phyloP scores from a whole-genome alignment of 768 basidiomycete genomes.

The Cyclocybe cylindracea region DNA sequence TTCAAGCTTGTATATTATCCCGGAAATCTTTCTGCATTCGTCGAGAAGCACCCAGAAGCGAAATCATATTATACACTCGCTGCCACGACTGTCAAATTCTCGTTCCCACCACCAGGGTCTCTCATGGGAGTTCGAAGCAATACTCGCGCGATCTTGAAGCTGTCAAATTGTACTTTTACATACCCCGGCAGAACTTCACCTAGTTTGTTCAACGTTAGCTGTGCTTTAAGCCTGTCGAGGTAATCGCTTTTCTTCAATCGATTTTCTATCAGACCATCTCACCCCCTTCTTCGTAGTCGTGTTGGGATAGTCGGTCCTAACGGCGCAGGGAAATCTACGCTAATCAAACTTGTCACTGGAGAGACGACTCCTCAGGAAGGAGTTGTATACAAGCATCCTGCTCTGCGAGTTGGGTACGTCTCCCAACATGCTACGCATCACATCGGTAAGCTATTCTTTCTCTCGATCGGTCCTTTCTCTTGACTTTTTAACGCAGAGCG shows the following conservation, averaged over 20 bases:
- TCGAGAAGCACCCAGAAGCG: slow-evolving; percentile 87
- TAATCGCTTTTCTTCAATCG: slow-evolving; percentile 32
- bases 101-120: slow-evolving; percentile 94
- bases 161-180: slow-evolving; percentile 89
- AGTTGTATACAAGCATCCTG: slow-evolving; percentile 90
- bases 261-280: slow-evolving; percentile 14
- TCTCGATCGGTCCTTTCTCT: background rate
- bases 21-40: slow-evolving; percentile 90
- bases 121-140: slow-evolving; percentile 97
- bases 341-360: slow-evolving; percentile 93
- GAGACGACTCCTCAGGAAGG: slow-evolving; percentile 92
- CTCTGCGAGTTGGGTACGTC: slow-evolving; percentile 93
- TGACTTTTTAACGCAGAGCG: slow-evolving; percentile 51
- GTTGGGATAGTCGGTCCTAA: slow-evolving; percentile 93
- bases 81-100: slow-evolving; percentile 90
- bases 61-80: slow-evolving; percentile 96
- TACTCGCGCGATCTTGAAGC: slow-evolving; percentile 93
- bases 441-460: slow-evolving; percentile 52
- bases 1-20: slow-evolving; percentile 86
- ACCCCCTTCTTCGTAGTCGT: slow-evolving; percentile 52
- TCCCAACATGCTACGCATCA: slow-evolving; percentile 99
- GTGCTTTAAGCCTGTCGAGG: slow-evolving; percentile 93
- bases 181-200: slow-evolving; percentile 85
- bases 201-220: slow-evolving; percentile 85
- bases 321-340: slow-evolving; percentile 94